Conservation (phyloP, 176 grass and related monocot species). For the Bolboschoenus planiculmis region DNA sequence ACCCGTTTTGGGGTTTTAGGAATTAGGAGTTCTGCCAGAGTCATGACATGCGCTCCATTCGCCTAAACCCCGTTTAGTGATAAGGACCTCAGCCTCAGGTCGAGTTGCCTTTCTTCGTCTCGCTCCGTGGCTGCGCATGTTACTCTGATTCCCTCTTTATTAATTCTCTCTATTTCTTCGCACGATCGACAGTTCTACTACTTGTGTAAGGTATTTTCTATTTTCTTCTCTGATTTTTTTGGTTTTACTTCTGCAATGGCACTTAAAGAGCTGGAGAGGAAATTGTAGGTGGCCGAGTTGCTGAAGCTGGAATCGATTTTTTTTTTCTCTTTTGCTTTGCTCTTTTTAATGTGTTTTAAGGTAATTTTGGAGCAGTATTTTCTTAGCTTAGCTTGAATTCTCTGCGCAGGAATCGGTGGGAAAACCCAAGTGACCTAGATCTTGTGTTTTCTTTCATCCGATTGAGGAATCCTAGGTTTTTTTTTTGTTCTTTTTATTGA, state of each 20-base stretch:
- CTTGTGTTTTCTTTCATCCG: not conserved
- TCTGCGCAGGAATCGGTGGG: not conserved
- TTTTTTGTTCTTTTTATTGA: slow-evolving; percentile 1
- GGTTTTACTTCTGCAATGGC: not conserved
- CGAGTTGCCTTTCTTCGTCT: not conserved
- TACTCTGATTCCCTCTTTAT: not conserved
- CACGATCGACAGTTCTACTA: not conserved
- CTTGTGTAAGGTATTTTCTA: not conserved
- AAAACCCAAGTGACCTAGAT: not conserved
- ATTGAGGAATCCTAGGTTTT: slow-evolving; percentile 6
- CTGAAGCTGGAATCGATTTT: too few species aligned
- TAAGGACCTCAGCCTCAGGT: not conserved
- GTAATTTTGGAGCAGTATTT: not conserved
- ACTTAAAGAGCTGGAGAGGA: too few species aligned
- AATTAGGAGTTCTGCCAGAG: not conserved
- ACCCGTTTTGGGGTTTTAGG: slow-evolving; percentile 21
- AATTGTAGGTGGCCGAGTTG: too few species aligned
- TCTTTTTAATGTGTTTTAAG: not conserved
- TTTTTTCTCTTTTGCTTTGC: not conserved
- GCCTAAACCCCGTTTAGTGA: not conserved
- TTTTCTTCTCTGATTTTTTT: not conserved
- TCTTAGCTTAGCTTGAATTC: not conserved
- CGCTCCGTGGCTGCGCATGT: not conserved
- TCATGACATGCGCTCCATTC: not conserved
- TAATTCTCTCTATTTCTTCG: slow-evolving; percentile 3